phyloP scores from a whole-genome alignment of 257 asterid species.

The Eucommia ulmoides region DNA sequence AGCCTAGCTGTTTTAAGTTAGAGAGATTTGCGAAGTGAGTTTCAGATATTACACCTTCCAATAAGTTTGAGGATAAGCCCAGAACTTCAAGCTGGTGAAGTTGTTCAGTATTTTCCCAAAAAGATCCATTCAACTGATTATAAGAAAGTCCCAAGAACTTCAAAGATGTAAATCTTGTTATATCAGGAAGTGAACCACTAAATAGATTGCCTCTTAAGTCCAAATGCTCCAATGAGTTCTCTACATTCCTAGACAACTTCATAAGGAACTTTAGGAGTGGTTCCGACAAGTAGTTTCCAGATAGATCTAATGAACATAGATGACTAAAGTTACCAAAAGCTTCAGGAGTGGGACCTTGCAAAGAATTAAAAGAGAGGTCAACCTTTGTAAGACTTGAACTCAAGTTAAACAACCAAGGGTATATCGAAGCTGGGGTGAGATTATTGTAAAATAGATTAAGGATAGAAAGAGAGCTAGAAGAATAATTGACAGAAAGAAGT shows the following conservation, averaged over 20 bases:
- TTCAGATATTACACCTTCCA: constrained; percentile 2
- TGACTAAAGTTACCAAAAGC: constrained; percentile 7
- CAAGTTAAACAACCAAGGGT: constrained; percentile 13
- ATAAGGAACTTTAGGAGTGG: constrained; percentile 7
- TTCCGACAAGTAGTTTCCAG: background rate
- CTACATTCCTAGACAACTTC: constrained; percentile 1
- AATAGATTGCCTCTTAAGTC: background rate
- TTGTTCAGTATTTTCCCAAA: too few relatives aligned
- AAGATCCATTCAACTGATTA: constrained; percentile 15
- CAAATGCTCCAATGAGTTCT: constrained; percentile 4
- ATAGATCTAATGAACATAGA: background rate
- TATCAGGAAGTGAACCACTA: background rate
- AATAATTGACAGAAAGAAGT: background rate
- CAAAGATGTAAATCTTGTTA: background rate
- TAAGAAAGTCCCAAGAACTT: background rate
- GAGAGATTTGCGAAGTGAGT: constrained; percentile 3
- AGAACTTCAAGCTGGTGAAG: background rate
- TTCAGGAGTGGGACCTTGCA: constrained; percentile 19
- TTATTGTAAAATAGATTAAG: background rate
- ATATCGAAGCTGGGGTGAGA: constrained; percentile 7
- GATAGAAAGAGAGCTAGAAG: constrained; percentile 6
- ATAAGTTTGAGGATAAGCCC: background rate
- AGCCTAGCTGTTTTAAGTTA: constrained; percentile 1
- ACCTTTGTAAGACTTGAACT: constrained; percentile 5
- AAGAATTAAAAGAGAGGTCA: constrained; percentile 10